Evolutionary conservation across 75 land plant species (phyloP).

Genomic region (Picea glauca): DNA sequence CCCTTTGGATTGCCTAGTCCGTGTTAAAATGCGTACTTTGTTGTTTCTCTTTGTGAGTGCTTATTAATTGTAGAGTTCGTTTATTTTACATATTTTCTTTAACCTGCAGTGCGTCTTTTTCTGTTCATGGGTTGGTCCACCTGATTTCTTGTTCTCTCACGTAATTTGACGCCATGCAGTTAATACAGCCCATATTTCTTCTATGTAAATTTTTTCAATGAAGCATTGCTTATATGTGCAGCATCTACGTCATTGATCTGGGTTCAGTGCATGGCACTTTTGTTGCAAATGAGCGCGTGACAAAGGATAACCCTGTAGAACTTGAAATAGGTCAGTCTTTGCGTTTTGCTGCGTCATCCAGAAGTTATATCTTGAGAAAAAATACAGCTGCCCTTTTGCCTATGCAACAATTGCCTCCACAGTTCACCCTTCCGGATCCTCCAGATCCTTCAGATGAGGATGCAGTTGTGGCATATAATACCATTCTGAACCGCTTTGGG

Average conservation of each 20-base stretch:
- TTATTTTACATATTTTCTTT: neutral
- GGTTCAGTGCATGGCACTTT: slow-evolving; percentile 98
- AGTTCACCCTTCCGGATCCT: slow-evolving; percentile 71
- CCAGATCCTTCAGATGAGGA: slow-evolving; percentile 93
- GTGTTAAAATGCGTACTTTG: too few species aligned
- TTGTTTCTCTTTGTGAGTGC: too few species aligned
- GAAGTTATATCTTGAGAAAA: slow-evolving; percentile 84
- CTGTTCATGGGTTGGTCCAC: neutral
- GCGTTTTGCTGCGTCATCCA: slow-evolving; percentile 90
- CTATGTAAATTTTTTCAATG: slow-evolving; percentile 7
- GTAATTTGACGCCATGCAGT: neutral
- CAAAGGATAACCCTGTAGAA: slow-evolving; percentile 89
- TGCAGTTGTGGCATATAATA: slow-evolving; percentile 89
- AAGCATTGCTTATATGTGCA: slow-evolving; percentile 29
- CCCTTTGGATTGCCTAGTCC: too few species aligned
- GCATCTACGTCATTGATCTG: slow-evolving; percentile 91
- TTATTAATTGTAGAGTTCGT: too few species aligned
- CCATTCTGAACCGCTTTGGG: slow-evolving; percentile 77
- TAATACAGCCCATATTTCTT: neutral
- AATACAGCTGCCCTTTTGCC: slow-evolving; percentile 56
- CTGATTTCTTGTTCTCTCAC: neutral
- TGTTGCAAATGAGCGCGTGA: slow-evolving; percentile 94
- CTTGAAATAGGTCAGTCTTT: slow-evolving; percentile 95
- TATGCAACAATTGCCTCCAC: slow-evolving; percentile 33
- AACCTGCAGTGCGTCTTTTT: neutral